phyloP scores from a whole-genome alignment of 73 alveolate species.

The Halteria grandinella region DNA sequence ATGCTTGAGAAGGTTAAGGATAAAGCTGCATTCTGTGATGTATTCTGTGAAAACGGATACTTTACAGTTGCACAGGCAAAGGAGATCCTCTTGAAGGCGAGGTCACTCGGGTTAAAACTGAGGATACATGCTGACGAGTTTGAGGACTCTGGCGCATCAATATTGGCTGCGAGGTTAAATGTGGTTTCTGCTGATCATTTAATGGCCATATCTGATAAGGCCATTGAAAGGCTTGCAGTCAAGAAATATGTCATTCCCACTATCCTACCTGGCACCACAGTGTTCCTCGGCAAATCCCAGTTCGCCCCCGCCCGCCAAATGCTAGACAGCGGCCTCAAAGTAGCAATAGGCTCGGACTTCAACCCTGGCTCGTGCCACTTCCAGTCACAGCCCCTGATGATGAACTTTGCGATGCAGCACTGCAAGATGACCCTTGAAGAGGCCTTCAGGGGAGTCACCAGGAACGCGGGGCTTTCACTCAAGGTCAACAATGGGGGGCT shows the following conservation, averaged over 20 bases:
- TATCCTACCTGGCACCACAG: constrained; percentile 70
- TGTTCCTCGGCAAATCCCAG: constrained; percentile 41
- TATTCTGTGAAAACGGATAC: constrained; percentile 70
- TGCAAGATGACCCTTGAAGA: constrained; percentile 59
- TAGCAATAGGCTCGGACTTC: constrained; percentile 67
- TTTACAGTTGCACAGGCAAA: constrained; percentile 62
- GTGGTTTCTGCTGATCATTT: constrained; percentile 64
- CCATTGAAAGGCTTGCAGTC: constrained; percentile 60
- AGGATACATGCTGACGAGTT: constrained; percentile 74
- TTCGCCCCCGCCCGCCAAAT: constrained; percentile 70
- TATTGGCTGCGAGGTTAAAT: constrained; percentile 57
- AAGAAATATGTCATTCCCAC: constrained; percentile 55
- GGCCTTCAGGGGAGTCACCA: constrained; percentile 68
- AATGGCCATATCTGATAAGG: constrained; percentile 57
- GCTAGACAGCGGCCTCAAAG: constrained; percentile 61
- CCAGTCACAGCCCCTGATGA: constrained; percentile 57
- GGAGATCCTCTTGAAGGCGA: constrained; percentile 40
- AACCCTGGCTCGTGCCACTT: constrained; percentile 68
- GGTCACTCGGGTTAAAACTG: constrained; percentile 49
- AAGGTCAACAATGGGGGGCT: constrained; percentile 56
- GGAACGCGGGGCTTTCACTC: constrained; percentile 69
- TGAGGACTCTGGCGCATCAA: constrained; percentile 58
- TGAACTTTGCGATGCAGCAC: constrained; percentile 64
- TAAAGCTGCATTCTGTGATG: constrained; percentile 72
- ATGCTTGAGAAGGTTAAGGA: constrained; percentile 58